Base-by-base conservation (phyloP, 257 asterid species). In the Solanum ahanhuiri region DNA sequence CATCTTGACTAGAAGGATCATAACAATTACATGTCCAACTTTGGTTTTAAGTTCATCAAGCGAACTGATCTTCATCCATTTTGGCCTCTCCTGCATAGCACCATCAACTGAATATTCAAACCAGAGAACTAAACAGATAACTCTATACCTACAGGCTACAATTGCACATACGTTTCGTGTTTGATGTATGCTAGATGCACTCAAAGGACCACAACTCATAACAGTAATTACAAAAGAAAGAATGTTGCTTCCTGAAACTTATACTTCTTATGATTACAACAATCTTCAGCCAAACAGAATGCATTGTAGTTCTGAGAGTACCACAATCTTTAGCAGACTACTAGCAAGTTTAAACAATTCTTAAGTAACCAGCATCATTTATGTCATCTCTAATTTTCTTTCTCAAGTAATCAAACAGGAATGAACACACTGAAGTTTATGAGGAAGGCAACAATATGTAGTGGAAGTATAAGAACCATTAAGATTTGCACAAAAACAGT, bases 1-100 rank as follows among this genome's bases (percentile, higher is more conserved):
- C 99, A 96, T 96, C 91, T 96, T 96, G n/a, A 96, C 98, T 43
- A 96, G 92, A 88, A 96, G 98, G 87, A 96, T 96, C 99, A 96
- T 96, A 81, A 96, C 98, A 9, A 96, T 96, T 2, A 96, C 98
- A 86, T 96, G 99, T 57, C 99, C 99, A 3, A 96, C 98, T 90
- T 94, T 96, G 2, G 99, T 95, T 92, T 96, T 96, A 63, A 96
- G 87, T 90, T 95, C 98, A 45, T 95, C 98, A 4, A 96, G 95
- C 1, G 98, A 96, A 71, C 96, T 91, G 86, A 96, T 96, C 91
- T 95, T 93, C 99, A 95, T 96, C 99, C 99, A 96, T 91, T 91
- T 92, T 12, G 99, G 99, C 86, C 99, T 93, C 92, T 96, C 99
- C 98, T 96, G 91, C 89, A 86, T 14, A 12, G 64, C 15, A 41